Evolutionary conservation across 345 rosid genomes (phyloP), one percentile per base, ranked within the genome.

Genomic region (Euphorbia lathyris): DNA sequence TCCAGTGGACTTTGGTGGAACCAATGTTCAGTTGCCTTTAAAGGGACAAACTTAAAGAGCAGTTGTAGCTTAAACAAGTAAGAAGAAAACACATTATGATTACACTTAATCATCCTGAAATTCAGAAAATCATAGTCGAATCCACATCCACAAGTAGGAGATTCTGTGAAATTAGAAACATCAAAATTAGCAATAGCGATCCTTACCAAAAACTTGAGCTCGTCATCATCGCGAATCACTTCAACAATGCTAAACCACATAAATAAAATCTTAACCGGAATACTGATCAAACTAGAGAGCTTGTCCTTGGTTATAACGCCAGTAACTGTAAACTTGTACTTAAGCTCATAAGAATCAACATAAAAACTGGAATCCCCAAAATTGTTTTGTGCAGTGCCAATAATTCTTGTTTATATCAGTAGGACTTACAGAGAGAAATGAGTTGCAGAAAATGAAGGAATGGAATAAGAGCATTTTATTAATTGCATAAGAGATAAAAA

Each of bases 161-260:
- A 45, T 45, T 45, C 50, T 2, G 11, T 10, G 50, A 45, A 45
- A 45, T 45, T 45, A 10, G 43, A 40, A 14, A 45, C 76, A 0
- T 80, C 17, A 72, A 82, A 81, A 70, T 76, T 63, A 0, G 85
- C 82, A 0, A 88, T 80, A 12, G 81, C 82, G 32, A 84, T 74
- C 63, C 90, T 86, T 4, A 79, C 82, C 0, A 85, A 85, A 74
- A 87, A 80, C 7, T 76, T 75, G 5, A 85, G 74, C 71, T 83
- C 83, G 4, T 85, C 83, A 0, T 17, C 83, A 3, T 66, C 74
- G 0, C 74, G 80, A 38, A 36, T 68, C 56, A 87, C 89, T 69
- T 76, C 55, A 25, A 5, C 40, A 9, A 85, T 82, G 76, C 69
- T 79, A 23, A 85, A 63, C 91, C 91, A 83, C 0, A 79, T 25